Conservation (phyloP, 371 early-diverging fungal genomes). For the Actinomucor elegans region DNA sequence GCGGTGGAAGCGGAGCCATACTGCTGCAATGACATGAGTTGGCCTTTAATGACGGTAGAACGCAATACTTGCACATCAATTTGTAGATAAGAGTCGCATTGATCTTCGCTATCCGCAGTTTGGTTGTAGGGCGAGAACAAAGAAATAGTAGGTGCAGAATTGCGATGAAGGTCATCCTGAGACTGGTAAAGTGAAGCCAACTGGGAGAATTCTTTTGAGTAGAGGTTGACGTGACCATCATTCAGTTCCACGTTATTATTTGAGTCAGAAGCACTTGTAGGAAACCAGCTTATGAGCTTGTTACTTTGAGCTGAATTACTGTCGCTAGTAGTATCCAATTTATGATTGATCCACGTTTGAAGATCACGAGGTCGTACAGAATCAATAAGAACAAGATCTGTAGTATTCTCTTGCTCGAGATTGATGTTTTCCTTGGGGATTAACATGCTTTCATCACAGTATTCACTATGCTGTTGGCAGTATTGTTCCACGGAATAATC, state of each 20-base stretch:
- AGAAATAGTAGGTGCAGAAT: slow-evolving; percentile 20
- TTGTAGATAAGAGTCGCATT: slow-evolving; percentile 35
- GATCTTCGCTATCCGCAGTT: neutral
- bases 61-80: slow-evolving; percentile 48
- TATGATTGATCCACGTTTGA: slow-evolving; percentile 42
- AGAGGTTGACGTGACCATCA: slow-evolving; percentile 33
- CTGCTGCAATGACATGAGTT: slow-evolving; percentile 28
- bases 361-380: slow-evolving; percentile 39
- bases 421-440: neutral
- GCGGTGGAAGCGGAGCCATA: slow-evolving; percentile 14
- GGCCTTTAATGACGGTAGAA: slow-evolving; percentile 36
- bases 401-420: slow-evolving; percentile 2
- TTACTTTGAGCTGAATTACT: neutral
- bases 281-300: neutral
- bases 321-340: slow-evolving; percentile 1
- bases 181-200: slow-evolving; percentile 21
- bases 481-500: slow-evolving; percentile 10
- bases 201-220: slow-evolving; percentile 40
- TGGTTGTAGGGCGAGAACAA: slow-evolving; percentile 33
- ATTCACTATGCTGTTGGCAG: neutral
- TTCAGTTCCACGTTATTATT: neutral
- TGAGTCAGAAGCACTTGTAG: neutral
- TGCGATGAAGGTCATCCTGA: neutral
- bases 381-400: slow-evolving; percentile 38
- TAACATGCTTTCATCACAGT: neutral